Conservation (phyloP, 1,139 yeast species). For the Candida dubliniensis region DNA sequence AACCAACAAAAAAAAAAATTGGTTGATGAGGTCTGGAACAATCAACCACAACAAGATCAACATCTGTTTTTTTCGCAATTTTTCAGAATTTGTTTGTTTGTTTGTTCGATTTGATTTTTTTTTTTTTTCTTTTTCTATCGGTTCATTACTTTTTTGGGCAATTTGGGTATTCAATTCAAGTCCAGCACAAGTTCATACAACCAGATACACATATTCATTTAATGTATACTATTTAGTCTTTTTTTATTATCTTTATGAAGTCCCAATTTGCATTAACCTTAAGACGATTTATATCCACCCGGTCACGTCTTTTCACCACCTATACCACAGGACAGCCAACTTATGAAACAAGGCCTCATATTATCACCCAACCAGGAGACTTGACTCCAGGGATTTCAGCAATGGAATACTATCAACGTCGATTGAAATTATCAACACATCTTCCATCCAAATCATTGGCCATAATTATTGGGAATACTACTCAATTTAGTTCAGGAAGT, state of each 20-base stretch:
- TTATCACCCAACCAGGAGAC: slow-evolving; percentile 69
- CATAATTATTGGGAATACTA: slow-evolving; percentile 68
- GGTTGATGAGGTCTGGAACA: neutral
- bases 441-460: slow-evolving; percentile 70
- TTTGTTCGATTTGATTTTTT: too few relatives aligned
- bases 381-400: slow-evolving; percentile 89
- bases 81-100: neutral
- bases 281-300: slow-evolving; percentile 9
- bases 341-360: slow-evolving; percentile 78
- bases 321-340: slow-evolving; percentile 78
- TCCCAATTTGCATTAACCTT: neutral
- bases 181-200: too few relatives aligned
- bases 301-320: slow-evolving; percentile 22
- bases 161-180: neutral
- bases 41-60: too few relatives aligned
- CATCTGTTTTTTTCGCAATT: neutral
- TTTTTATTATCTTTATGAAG: neutral
- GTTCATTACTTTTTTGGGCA: too few relatives aligned
- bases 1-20: slow-evolving; percentile 2
- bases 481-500: slow-evolving; percentile 81
- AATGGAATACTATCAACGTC: slow-evolving; percentile 72
- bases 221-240: neutral
- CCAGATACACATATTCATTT: too few relatives aligned
- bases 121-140: too few relatives aligned
- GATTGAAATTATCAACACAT: slow-evolving; percentile 54